Evolutionary conservation across 2,329 filamentous ascomycete genomes (phyloP).

Genomic region (Fusarium albosuccineum): DNA sequence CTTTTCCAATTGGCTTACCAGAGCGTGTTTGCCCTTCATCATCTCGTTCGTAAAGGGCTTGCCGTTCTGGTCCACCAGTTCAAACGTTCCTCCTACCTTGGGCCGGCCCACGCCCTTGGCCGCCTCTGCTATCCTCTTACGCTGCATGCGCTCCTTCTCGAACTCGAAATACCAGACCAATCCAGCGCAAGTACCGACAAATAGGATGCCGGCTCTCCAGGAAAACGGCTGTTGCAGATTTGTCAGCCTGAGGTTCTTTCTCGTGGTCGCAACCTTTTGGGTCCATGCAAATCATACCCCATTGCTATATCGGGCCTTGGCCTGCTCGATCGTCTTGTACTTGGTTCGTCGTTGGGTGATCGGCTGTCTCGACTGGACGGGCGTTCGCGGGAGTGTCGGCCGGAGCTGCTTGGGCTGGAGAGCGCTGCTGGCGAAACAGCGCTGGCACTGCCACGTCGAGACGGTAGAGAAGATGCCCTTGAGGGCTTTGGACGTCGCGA

Average conservation of each 20-base stretch:
- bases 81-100: constrained; percentile 91
- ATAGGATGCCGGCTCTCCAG: constrained; percentile 88
- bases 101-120: constrained; percentile 93
- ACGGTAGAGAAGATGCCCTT: constrained; percentile 50
- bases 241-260: constrained; percentile 41
- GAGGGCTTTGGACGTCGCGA: constrained; percentile 53
- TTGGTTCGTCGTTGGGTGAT: constrained; percentile 56
- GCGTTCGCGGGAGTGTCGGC: constrained; percentile 49
- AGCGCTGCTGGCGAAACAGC: constrained; percentile 56
- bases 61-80: constrained; percentile 85
- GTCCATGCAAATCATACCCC: constrained; percentile 58
- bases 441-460: constrained; percentile 55
- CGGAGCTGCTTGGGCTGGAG: constrained; percentile 53
- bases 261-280: neutral
- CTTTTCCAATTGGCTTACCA: constrained; percentile 65
- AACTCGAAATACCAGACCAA: constrained; percentile 92
- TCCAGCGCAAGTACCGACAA: constrained; percentile 81
- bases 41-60: constrained; percentile 81
- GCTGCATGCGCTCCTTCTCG: constrained; percentile 92
- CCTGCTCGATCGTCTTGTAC: constrained; percentile 69
- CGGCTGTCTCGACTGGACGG: constrained; percentile 51
- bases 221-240: constrained; percentile 80
- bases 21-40: constrained; percentile 86
- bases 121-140: constrained; percentile 89
- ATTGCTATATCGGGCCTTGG: constrained; percentile 68